Conservation (phyloP, 129 eudicot species). For the Flaveria bidentis region DNA sequence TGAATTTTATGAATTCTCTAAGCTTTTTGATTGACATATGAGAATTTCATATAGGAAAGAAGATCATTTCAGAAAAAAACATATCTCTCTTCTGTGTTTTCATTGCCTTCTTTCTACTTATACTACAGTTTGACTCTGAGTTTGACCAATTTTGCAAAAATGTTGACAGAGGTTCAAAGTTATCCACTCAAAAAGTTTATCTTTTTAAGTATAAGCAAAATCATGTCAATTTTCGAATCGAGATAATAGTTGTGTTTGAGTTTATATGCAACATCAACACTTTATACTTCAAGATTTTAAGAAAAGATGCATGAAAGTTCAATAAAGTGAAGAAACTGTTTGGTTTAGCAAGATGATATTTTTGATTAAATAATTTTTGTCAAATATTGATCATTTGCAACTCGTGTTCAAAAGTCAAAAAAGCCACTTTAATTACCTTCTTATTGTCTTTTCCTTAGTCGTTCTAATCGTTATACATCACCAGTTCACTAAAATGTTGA, state of each 20-base stretch:
- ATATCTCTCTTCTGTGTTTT: not conserved
- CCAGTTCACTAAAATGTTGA: no score
- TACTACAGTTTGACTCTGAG: constrained; percentile 18
- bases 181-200: not conserved
- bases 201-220: constrained; percentile 6
- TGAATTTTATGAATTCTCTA: not conserved
- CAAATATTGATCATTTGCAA: no score
- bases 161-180: constrained; percentile 19
- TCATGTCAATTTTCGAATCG: not conserved
- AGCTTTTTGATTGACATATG: constrained; percentile 2
- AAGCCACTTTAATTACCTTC: no score
- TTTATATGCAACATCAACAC: not conserved
- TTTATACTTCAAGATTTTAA: not conserved
- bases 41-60: constrained; percentile 12
- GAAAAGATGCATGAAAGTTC: not conserved
- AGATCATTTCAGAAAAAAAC: not conserved
- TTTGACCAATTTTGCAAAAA: constrained; percentile 23
- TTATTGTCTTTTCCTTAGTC: no score
- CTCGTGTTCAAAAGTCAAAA: no score
- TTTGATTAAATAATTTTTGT: no score
- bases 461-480: no score
- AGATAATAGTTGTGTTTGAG: not conserved
- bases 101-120: constrained; percentile 13
- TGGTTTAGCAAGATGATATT: not conserved
- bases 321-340: not conserved